These are phyloP conservation scores for Phaffomyces thermotolerans DNA, from an alignment of 805 yeast genomes.

Conservation along the genomic window DNA sequence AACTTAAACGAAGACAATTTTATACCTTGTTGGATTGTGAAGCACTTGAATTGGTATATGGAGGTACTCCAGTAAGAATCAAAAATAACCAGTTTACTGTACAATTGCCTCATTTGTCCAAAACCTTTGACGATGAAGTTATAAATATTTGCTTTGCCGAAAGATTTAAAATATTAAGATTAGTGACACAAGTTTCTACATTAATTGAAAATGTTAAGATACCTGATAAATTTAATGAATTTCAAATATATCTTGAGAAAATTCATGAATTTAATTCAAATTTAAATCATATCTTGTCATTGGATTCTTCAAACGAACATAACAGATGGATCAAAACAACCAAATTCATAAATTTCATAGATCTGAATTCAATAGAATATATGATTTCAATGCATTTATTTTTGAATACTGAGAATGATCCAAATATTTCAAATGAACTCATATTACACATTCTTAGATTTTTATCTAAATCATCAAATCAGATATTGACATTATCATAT, in stretches of 20 bases:
- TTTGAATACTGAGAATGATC: background rate
- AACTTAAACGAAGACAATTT: conserved; percentile 4
- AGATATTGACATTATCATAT: conserved; percentile 1
- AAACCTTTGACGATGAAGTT: background rate
- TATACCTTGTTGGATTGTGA: conserved; percentile 2
- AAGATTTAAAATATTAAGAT: conserved; percentile 1
- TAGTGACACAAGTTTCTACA: background rate
- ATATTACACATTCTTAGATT: background rate
- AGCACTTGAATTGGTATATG: conserved; percentile 2
- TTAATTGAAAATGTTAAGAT: conserved; percentile 3
- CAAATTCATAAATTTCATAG: conserved; percentile 3
- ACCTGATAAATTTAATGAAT: background rate
- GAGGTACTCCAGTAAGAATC: background rate
- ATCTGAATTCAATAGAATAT: background rate
- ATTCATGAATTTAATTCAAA: background rate
- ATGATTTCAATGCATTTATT: conserved; percentile 4
- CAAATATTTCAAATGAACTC: background rate
- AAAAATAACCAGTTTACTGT: conserved; percentile 1
- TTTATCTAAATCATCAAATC: background rate
- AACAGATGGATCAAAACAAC: conserved; percentile 1
- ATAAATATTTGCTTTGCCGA: conserved; percentile 1
- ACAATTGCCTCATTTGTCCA: background rate
- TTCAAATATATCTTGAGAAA: background rate
- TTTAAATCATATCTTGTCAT: background rate
- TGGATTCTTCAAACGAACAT: background rate